Evolutionary conservation across 2,329 filamentous ascomycete species (phyloP), one percentile per base, ranked within the genome.

Genomic region (Fusarium multiceps): DNA sequence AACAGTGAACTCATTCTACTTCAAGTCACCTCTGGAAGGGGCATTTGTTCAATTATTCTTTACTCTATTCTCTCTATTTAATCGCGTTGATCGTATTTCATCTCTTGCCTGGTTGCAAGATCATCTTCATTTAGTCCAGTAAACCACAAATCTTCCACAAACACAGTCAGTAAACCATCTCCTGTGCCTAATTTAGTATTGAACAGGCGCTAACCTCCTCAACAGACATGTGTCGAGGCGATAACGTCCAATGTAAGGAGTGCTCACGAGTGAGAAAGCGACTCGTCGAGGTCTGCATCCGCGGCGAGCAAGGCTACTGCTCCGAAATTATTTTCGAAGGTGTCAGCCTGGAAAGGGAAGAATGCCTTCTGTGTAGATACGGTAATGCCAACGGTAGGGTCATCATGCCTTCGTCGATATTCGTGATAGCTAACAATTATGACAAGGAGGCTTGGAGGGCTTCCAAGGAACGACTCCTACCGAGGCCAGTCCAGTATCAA

Each of bases 221-320:
- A 27, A 4, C 5, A 64, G 55, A 9, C 27, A 72, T 72, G 70
- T 72, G 70, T 42, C 49, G 54, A 55, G 70, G 63, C 13, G 67
- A 59, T 18, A 61, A 56, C 23, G 54, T 72, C 46, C 69, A 68
- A 32, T 72, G 70, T 10, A 69, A 59, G 42, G 47, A 64, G 25
- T 72, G 69, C 63, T 58, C 34, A 27, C 41, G 45, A 43, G 42
- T 70, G 20, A 57, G 28, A 20, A 40, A 34, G 12, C 50, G 54
- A 13, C 50, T 72, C 20, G 41, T 54, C 40, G 30, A 60, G n/a
- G 47, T 49, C 41, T 72, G 70, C 41, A 58, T 69, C 41, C 69
- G 66, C 6, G 66, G 63, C 23, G 57, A 63, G 34, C 23, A 59
- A 43, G 59, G 61, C 49, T 32, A 21, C n/a, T 72, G 70, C 9